Base-by-base conservation (phyloP, 139 green algal species). In the Yamagishiella unicocca region DNA sequence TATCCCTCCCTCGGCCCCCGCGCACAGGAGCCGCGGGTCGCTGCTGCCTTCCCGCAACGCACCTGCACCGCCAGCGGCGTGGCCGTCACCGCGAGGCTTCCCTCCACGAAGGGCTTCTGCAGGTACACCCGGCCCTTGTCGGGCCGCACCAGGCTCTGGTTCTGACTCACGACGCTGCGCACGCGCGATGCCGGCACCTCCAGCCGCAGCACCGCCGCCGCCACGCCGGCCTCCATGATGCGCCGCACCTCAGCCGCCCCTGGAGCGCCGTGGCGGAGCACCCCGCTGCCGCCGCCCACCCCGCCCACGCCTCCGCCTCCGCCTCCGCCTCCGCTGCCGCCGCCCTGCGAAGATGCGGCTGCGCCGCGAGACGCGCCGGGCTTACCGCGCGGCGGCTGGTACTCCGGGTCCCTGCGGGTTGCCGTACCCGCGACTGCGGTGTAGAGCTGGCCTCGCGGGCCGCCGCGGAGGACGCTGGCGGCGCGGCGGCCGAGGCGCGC, bases 41-140 rank as follows among this genome's bases (percentile, higher is more conserved):
- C 46, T 7, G 35, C 53, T 4, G 29, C 53, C 53, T 14, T 25
- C 17, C 70, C 66, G 17, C 58, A 14, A 4, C 55, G 19, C 78
- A 87, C 81, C 81, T 87, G 81, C 62, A 87, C 81, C 0, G 64
- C 45, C 45, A 87, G 81, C 45, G 81, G 66, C 4, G 81, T 68
- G 45, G 43, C 24, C 8, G 33, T 55, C 1, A 79, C 66, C 12
- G 45, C 81, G 64, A 78, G 81, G 19, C 64, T 55, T 4, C 21
- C 37, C 81, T 87, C 81, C 81, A 79, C 81, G 9, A 87, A 79
- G 46, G 81, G 64, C 66, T 79, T 87, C 45, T 78, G 81, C 64
- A 87, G 66, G 64, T 79, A 78, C 42, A 87, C 81, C 38, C 81
- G 81, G 21, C 64, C 64, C 66, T 87, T 78, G 45, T 79, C 81